These are phyloP conservation scores for Raffaelea arxii DNA, from an alignment of 2,329 filamentous ascomycete species.

Conservation along the genomic window DNA sequence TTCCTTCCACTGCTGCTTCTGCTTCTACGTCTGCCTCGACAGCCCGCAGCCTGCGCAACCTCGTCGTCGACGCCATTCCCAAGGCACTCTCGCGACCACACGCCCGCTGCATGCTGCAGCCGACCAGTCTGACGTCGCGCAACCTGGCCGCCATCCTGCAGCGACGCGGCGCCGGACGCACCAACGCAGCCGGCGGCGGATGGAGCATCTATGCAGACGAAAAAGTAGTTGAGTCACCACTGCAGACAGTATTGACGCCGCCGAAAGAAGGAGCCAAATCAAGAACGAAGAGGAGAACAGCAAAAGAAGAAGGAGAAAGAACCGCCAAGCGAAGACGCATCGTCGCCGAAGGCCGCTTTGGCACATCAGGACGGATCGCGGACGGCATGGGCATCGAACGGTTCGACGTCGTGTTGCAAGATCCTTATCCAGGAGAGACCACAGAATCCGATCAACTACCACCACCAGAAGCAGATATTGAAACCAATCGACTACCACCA, in stretches of 20 bases:
- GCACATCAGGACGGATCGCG: constrained; percentile 41
- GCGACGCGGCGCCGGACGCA: constrained; percentile 58
- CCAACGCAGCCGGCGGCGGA: constrained; percentile 63
- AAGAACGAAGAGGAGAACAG: not conserved
- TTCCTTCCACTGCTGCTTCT: constrained; percentile 37
- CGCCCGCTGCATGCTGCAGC: constrained; percentile 58
- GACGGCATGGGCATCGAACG: constrained; percentile 54
- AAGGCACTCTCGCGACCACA: constrained; percentile 71
- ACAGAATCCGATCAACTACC: constrained; percentile 9
- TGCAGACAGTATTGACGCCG: constrained; percentile 39
- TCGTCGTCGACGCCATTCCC: constrained; percentile 71
- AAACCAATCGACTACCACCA: too few species aligned
- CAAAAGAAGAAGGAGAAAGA: constrained; percentile 9
- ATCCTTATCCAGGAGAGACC: constrained; percentile 35
- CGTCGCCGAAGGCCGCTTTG: constrained; percentile 62
- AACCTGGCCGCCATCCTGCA: constrained; percentile 62
- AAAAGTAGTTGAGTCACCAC: constrained; percentile 40
- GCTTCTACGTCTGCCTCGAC: not conserved
- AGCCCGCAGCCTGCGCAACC: constrained; percentile 51
- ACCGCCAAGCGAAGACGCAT: constrained; percentile 47
- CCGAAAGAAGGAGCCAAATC: constrained; percentile 18
- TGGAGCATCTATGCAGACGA: constrained; percentile 72
- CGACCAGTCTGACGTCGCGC: constrained; percentile 59
- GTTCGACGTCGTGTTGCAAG: constrained; percentile 49
- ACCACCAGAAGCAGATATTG: too few species aligned